Conservation (phyloP, 2,329 filamentous ascomycete species). For the Zymoseptoria brevis region DNA sequence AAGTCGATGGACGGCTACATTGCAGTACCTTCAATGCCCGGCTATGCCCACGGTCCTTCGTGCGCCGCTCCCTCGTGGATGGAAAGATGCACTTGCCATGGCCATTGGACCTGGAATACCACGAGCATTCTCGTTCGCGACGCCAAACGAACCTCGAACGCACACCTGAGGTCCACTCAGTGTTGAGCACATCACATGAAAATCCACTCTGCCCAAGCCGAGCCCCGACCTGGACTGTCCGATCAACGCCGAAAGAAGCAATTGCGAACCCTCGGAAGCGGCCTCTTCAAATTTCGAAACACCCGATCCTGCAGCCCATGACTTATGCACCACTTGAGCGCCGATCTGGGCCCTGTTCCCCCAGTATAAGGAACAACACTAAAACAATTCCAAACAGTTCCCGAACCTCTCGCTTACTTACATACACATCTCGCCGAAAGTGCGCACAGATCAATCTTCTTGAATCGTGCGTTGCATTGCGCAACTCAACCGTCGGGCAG, state of each 20-base stretch:
- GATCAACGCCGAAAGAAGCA: background rate
- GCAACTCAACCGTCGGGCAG: background rate
- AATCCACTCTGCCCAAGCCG: background rate
- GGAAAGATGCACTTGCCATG: background rate
- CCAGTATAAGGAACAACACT: background rate
- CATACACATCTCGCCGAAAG: background rate
- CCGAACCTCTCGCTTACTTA: background rate
- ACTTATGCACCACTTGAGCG: background rate
- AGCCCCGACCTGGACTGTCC: background rate
- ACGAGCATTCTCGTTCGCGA: background rate
- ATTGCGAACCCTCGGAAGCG: too few species aligned
- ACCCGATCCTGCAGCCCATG: background rate
- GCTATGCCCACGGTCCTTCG: too few species aligned
- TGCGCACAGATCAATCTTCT: background rate
- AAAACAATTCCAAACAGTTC: background rate
- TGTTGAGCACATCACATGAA: background rate
- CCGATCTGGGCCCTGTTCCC: background rate
- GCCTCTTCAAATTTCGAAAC: background rate
- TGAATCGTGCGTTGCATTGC: background rate
- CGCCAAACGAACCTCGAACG: background rate
- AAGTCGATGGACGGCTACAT: too few species aligned
- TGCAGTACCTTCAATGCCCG: too few species aligned
- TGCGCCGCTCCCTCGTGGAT: too few species aligned
- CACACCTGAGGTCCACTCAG: background rate
- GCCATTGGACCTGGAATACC: too few species aligned